Percentiles rank a stretch among this genome's conserved stretches.
Conservation (phyloP, 208 protist species). For the Leptomonas seymouri region DNA sequence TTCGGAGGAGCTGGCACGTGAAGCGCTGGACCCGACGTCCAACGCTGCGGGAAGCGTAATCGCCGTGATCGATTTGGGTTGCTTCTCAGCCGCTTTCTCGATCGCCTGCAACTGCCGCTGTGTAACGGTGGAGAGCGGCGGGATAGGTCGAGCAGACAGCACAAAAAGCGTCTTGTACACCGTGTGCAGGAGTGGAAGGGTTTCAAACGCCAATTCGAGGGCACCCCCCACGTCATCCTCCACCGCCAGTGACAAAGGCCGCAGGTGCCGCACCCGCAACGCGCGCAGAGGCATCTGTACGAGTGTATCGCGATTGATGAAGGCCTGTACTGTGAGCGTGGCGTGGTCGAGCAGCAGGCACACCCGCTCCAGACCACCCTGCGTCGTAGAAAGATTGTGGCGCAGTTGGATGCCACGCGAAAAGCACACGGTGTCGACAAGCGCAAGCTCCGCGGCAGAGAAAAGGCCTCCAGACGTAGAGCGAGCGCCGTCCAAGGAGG, state of each 20-base stretch:
- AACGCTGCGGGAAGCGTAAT: background rate
- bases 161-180: constrained; percentile 41
- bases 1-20: background rate
- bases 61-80: background rate
- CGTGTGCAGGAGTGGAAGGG: constrained; percentile 17
- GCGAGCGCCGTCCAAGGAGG: background rate
- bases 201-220: constrained; percentile 20
- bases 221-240: constrained; percentile 22
- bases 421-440: constrained; percentile 23
- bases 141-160: constrained; percentile 15
- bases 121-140: constrained; percentile 19
- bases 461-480: constrained; percentile 14
- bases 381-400: constrained; percentile 13
- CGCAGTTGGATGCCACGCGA: constrained; percentile 23
- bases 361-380: constrained; percentile 13
- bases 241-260: constrained; percentile 20
- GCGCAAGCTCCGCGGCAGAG: constrained; percentile 27
- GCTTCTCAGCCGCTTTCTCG: background rate
- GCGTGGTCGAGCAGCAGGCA: constrained; percentile 32
- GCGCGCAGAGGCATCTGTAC: constrained; percentile 26
- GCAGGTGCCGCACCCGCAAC: constrained; percentile 25
- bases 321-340: constrained; percentile 24
- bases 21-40: background rate
- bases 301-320: constrained; percentile 20
- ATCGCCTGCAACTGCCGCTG: constrained; percentile 15